Evolutionary conservation across 2,329 filamentous ascomycete genomes (phyloP).

Genomic region (Talaromyces sp.): DNA sequence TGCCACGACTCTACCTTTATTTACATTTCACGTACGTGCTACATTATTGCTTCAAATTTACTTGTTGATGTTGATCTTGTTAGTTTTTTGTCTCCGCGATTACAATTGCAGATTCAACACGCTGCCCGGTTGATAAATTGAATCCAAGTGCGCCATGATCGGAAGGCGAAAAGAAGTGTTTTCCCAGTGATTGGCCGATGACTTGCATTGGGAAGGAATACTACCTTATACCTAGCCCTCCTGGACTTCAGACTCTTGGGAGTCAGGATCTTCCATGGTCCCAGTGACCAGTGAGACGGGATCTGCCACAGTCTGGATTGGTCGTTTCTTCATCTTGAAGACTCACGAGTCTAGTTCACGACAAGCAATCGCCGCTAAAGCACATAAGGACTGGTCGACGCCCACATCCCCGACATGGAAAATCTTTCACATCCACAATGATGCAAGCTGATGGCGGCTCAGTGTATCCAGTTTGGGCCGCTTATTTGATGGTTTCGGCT

Average conservation of each 20-base stretch:
- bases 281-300: neutral
- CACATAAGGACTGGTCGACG: neutral
- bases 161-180: neutral
- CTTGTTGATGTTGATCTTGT: neutral
- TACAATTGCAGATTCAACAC: neutral
- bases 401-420: neutral
- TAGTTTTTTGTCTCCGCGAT: neutral
- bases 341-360: neutral
- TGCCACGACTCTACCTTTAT: slow-evolving; percentile 35
- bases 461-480: neutral
- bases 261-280: neutral
- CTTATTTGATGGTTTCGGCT: neutral
- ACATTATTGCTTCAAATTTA: neutral
- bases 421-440: neutral
- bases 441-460: neutral
- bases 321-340: neutral
- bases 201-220: neutral
- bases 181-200: neutral
- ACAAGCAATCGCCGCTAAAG: neutral
- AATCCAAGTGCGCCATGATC: neutral
- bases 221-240: neutral
- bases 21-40: neutral
- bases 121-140: neutral
- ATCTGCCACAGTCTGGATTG: neutral
- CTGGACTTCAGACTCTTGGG: neutral